A percentile compares a stretch with the other conserved stretches of the same genome.
phyloP scores from a whole-genome alignment of 768 basidiomycete species.

The Pisolithus tinctorius region DNA sequence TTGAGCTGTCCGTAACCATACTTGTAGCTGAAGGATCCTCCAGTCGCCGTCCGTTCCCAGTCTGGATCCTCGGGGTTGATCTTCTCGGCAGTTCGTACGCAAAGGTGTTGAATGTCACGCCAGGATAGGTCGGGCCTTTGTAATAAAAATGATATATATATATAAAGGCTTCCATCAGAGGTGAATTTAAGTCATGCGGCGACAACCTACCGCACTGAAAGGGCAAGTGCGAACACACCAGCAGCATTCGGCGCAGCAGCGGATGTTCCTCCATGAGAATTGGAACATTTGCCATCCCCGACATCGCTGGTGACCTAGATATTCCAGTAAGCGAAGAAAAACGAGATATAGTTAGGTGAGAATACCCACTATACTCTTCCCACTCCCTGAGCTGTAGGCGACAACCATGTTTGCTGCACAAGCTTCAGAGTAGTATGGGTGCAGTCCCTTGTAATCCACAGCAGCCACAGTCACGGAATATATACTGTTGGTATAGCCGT shows the following conservation, averaged over 20 bases:
- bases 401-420: conserved; percentile 97
- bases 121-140: conserved; percentile 87
- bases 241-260: conserved; percentile 97
- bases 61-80: conserved; percentile 90
- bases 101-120: conserved; percentile 93
- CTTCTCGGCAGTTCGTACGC: conserved; percentile 64
- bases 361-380: conserved; percentile 79
- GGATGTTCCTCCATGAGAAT: conserved; percentile 89
- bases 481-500: conserved; percentile 97
- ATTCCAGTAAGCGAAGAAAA: conserved; percentile 10
- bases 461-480: conserved; percentile 96
- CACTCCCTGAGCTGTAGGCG: conserved; percentile 91
- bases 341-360: neutral
- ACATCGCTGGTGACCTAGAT: conserved; percentile 89
- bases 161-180: neutral
- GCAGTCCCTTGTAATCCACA: conserved; percentile 85
- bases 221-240: conserved; percentile 86
- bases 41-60: conserved; percentile 74
- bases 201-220: conserved; percentile 67
- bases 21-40: conserved; percentile 69
- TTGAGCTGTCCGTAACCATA: conserved; percentile 92
- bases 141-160: neutral
- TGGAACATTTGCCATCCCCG: conserved; percentile 76
- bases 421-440: conserved; percentile 96
- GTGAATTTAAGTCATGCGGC: neutral